phyloP scores from a whole-genome alignment of 257 asterid species.

The Eustoma russellianum region DNA sequence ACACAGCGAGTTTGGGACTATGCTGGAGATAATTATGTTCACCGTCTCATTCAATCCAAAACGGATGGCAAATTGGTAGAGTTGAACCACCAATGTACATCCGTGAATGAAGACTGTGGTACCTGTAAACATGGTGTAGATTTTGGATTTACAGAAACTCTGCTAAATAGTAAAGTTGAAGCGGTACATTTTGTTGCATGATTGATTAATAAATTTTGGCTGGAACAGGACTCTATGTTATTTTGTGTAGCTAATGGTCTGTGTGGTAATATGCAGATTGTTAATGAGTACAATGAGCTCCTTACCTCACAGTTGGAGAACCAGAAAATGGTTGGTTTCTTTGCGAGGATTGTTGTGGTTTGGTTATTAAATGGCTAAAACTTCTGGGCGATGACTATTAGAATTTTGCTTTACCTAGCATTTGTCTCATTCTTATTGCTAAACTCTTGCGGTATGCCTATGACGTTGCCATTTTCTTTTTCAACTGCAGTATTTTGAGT shows the following conservation, averaged over 20 bases:
- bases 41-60: conserved; percentile 85
- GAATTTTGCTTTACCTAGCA: background rate
- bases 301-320: conserved; percentile 80
- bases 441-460: conserved; percentile 12
- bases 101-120: conserved; percentile 33
- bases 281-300: conserved; percentile 84
- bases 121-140: conserved; percentile 29
- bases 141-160: conserved; percentile 42
- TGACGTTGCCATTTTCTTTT: conserved; percentile 14
- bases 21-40: conserved; percentile 95
- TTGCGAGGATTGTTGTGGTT: conserved; percentile 3
- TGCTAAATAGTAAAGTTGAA: conserved; percentile 60
- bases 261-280: conserved; percentile 50
- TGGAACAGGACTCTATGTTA: conserved; percentile 8
- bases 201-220: background rate
- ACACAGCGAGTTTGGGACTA: conserved; percentile 97
- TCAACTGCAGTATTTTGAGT: conserved; percentile 70
- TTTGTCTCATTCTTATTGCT: no score
- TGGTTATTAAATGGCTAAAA: background rate
- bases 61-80: conserved; percentile 93
- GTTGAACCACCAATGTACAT: conserved; percentile 58
- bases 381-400: no score
- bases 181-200: conserved; percentile 38
- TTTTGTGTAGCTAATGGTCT: background rate
- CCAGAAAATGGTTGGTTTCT: conserved; percentile 67